Evolutionary conservation across 1,284 basidiomycete genomes (phyloP).

Genomic region (Apiotrichum akiyoshidainum): DNA sequence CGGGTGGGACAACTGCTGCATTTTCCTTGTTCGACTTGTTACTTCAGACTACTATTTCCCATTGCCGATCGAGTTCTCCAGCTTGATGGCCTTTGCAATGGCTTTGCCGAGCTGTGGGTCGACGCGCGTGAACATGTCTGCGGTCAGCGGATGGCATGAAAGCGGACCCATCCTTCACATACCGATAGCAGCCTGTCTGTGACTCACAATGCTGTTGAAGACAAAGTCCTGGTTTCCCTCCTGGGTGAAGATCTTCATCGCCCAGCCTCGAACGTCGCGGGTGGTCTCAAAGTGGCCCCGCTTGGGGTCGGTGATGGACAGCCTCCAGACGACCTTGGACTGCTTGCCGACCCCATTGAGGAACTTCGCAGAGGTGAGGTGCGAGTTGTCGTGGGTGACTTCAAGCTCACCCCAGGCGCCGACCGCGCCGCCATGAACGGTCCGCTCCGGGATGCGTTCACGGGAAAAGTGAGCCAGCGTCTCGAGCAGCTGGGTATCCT

Average conservation of each 20-base stretch:
- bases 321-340: constrained; percentile 73
- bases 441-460: constrained; percentile 76
- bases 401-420: constrained; percentile 76
- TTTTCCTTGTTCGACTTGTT: too few species aligned
- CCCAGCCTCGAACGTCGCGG: constrained; percentile 83
- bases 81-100: neutral
- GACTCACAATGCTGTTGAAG: constrained; percentile 13
- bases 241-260: constrained; percentile 81
- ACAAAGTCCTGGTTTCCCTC: constrained; percentile 85
- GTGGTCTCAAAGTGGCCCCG: constrained; percentile 64
- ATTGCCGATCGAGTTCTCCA: too few species aligned
- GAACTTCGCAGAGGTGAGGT: constrained; percentile 40
- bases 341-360: constrained; percentile 63
- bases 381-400: constrained; percentile 59
- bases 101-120: constrained; percentile 6
- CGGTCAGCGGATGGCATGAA: neutral
- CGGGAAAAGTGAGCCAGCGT: constrained; percentile 64
- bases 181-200: neutral
- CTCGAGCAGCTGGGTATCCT: constrained; percentile 19
- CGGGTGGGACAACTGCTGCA: too few species aligned
- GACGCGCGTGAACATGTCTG: constrained; percentile 14
- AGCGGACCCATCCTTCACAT: neutral
- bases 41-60: too few species aligned
- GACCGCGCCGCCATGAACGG: constrained; percentile 69
- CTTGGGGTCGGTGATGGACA: constrained; percentile 75